These are phyloP conservation scores for Conidiobolus incongruus DNA, from an alignment of 371 early-diverging fungal genomes.

Conservation along the genomic window DNA sequence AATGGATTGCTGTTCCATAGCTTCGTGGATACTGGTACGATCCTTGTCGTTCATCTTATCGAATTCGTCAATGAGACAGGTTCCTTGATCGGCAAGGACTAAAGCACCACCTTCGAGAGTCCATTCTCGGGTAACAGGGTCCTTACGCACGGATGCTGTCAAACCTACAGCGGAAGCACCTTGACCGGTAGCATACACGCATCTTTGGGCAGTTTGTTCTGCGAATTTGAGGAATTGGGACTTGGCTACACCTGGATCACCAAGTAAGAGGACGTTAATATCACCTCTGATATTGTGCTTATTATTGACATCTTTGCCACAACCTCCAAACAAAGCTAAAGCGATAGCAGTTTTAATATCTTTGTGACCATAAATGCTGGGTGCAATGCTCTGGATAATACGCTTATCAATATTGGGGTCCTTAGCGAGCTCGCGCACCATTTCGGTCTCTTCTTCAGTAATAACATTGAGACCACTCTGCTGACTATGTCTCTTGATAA, in stretches of 20 bases:
- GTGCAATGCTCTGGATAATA: constrained; percentile 91
- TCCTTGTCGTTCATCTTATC: constrained; percentile 99
- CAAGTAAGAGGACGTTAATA: constrained; percentile 95
- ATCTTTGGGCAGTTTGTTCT: constrained; percentile 86
- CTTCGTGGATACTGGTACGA: constrained; percentile 94
- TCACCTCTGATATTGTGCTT: constrained; percentile 96
- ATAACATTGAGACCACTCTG: constrained; percentile 53
- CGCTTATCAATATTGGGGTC: not conserved
- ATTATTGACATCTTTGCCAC: constrained; percentile 76
- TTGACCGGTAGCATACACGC: constrained; percentile 98
- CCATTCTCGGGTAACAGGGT: constrained; percentile 96
- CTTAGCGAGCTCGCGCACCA: constrained; percentile 26
- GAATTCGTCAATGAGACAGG: constrained; percentile 98
- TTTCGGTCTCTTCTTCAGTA: constrained; percentile 81
- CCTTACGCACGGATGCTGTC: constrained; percentile 95
- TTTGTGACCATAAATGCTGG: constrained; percentile 98
- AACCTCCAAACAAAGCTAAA: constrained; percentile 94
- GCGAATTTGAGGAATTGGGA: constrained; percentile 97
- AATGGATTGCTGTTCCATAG: constrained; percentile 99
- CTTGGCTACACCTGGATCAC: constrained; percentile 99
- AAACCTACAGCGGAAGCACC: constrained; percentile 99
- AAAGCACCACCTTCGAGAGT: constrained; percentile 98
- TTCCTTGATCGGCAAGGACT: constrained; percentile 95
- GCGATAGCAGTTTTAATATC: constrained; percentile 94
- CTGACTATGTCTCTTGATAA: constrained; percentile 69